Evolutionary conservation across 2,329 filamentous ascomycete genomes (phyloP).

Genomic region (Incumbomyces delicatus): DNA sequence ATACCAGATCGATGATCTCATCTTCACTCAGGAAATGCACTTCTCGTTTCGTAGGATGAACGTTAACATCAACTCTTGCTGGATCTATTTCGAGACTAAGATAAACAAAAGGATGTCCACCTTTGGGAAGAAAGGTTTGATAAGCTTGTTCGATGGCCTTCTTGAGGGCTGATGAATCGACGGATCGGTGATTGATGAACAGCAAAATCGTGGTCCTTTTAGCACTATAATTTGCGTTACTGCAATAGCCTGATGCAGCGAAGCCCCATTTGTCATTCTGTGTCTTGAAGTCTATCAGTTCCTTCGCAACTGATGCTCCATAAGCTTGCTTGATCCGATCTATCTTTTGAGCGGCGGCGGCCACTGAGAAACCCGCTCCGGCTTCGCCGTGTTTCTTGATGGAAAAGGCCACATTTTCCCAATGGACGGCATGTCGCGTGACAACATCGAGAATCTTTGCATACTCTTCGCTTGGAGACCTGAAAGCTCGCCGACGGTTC

Average conservation of each 20-base stretch:
- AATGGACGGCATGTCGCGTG: conserved; percentile 87
- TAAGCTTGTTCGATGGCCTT: conserved; percentile 90
- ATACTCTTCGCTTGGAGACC: conserved; percentile 87
- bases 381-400: conserved; percentile 95
- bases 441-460: conserved; percentile 96
- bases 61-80: conserved; percentile 86
- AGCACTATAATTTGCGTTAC: conserved; percentile 88
- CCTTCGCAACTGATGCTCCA: conserved; percentile 72
- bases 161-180: conserved; percentile 80
- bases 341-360: conserved; percentile 57
- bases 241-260: conserved; percentile 68
- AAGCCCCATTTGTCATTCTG: conserved; percentile 74
- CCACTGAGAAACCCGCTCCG: conserved; percentile 69
- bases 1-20: conserved; percentile 82
- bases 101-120: conserved; percentile 88
- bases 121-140: conserved; percentile 77
- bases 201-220: conserved; percentile 81
- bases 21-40: conserved; percentile 98
- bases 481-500: conserved; percentile 76
- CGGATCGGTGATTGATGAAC: conserved; percentile 93
- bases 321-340: conserved; percentile 90
- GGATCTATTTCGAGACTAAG: conserved; percentile 89
- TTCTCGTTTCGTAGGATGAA: conserved; percentile 93
- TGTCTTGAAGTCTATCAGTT: conserved; percentile 66
- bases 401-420: conserved; percentile 80